Evolutionary conservation across 2,329 filamentous ascomycete species (phyloP), one percentile per base, ranked within the genome.

Genomic region (Aspergillus thermomutatus): DNA sequence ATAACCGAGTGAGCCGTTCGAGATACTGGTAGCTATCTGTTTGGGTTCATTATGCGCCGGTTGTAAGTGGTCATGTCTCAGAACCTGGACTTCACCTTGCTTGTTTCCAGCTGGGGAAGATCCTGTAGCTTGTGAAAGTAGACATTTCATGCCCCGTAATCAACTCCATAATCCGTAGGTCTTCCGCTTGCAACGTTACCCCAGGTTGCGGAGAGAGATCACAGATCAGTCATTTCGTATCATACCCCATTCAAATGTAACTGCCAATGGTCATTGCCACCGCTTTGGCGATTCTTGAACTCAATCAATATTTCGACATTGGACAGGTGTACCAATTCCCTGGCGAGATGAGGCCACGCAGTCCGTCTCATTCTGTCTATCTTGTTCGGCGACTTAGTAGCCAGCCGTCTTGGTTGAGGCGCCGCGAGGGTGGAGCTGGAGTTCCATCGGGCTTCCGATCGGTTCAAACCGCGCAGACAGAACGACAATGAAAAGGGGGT

Each of bases 171-270:
- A 21, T 31, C 40, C 27, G 53, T 25, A 21, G 28, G 34, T 19
- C 25, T 27, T 48, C 23, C n/a, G 25, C 31, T 56, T 53, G 19
- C 50, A 34, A 59, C 45, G 53, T 54, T 54, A 59, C 57, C 57
- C 57, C 57, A 45, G 57, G 53, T 54, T 53, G 57, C 47, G 57
- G 57, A 54, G 57, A 26, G 37, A 8, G 26, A 46, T 28, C 23
- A 23, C n/a, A 47, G 26, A 27, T 34, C 14, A 7, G 17, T 14
- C 14, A 7, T 37, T 14, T 34, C 31, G 31, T 17, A 47, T 31
- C 49, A 49, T 34, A 6, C 49, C 34, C 28, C 28, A 25, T 50
- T 14, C 28, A 14, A 50, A 27, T 10, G 3, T 49, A 11, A 46
- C n/a, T 25, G 26, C 48, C 48, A 50, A 50, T 50, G 26, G 48